Percentiles rank a stretch among this genome's conserved stretches.
These are phyloP conservation scores for Kappamyces sp. DNA, from an alignment of 192 early-diverging fungal species.

Conservation along the genomic window DNA sequence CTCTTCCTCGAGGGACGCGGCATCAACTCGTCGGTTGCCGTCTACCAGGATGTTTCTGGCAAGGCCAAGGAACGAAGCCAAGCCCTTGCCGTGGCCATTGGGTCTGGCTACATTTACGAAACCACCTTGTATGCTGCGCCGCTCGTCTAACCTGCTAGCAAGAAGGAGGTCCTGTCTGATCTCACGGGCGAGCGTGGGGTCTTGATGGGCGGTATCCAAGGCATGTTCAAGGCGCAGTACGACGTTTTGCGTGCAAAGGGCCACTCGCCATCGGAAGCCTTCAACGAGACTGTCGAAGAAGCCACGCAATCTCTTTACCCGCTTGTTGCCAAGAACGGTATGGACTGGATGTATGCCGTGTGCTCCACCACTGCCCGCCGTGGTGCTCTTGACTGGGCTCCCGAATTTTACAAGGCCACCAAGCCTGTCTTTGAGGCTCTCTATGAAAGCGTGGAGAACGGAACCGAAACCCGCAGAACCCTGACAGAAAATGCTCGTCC, in stretches of 20 bases:
- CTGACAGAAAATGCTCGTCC: slow-evolving; percentile 82
- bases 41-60: slow-evolving; percentile 89
- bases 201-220: slow-evolving; percentile 98
- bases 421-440: slow-evolving; percentile 91
- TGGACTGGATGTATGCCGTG: slow-evolving; percentile 98
- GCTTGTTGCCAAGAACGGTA: slow-evolving; percentile 90
- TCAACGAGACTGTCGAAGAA: slow-evolving; percentile 99
- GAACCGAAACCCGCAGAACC: slow-evolving; percentile 77
- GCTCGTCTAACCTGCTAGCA: slow-evolving; percentile 23
- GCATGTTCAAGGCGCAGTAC: slow-evolving; percentile 93
- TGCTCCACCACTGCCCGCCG: slow-evolving; percentile 95
- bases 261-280: slow-evolving; percentile 95
- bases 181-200: slow-evolving; percentile 95
- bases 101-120: slow-evolving; percentile 95
- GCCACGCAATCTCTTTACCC: slow-evolving; percentile 97
- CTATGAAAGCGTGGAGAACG: slow-evolving; percentile 81
- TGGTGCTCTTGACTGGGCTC: slow-evolving; percentile 96
- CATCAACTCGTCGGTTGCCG: slow-evolving; percentile 95
- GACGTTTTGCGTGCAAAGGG: slow-evolving; percentile 89
- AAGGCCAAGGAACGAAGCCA: slow-evolving; percentile 89
- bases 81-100: slow-evolving; percentile 88
- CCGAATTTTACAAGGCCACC: slow-evolving; percentile 83
- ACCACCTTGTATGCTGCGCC: slow-evolving; percentile 68
- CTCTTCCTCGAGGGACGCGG: slow-evolving; percentile 95
- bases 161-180: slow-evolving; percentile 96